Conservation (phyloP, 2,329 filamentous ascomycete species). For the Scortechinia acanthostroma region DNA sequence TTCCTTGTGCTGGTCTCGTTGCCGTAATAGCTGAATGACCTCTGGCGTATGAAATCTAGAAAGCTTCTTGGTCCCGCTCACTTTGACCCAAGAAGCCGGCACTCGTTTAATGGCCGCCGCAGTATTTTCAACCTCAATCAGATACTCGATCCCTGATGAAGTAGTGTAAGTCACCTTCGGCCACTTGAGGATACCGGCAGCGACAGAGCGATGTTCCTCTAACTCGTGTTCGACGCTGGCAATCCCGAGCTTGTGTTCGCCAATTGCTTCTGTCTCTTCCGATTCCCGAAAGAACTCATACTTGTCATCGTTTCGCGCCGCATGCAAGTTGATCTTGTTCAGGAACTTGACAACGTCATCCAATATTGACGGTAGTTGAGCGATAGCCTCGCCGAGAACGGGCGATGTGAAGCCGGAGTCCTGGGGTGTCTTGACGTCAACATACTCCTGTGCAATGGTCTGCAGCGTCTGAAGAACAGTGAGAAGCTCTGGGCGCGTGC, state of each 20-base stretch:
- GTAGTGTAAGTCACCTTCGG: slow-evolving; percentile 52
- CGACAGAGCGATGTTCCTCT: slow-evolving; percentile 47
- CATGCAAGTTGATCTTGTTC: slow-evolving; percentile 57
- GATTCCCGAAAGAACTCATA: slow-evolving; percentile 66
- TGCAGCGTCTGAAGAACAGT: slow-evolving; percentile 61
- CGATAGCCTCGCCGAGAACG: slow-evolving; percentile 50
- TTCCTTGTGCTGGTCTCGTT: slow-evolving; percentile 70
- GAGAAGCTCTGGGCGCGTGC: slow-evolving; percentile 61
- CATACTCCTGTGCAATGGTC: slow-evolving; percentile 54
- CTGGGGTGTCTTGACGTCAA: slow-evolving; percentile 39
- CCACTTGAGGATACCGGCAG: slow-evolving; percentile 50
- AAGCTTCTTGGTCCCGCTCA: slow-evolving; percentile 64
- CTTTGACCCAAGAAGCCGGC: slow-evolving; percentile 66
- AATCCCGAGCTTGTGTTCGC: slow-evolving; percentile 65
- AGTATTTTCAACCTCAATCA: slow-evolving; percentile 62
- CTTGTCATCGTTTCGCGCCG: slow-evolving; percentile 63
- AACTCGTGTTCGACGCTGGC: slow-evolving; percentile 64
- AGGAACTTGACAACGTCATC: slow-evolving; percentile 51
- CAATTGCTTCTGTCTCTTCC: slow-evolving; percentile 61
- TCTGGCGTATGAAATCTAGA: slow-evolving; percentile 68
- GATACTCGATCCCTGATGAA: slow-evolving; percentile 62
- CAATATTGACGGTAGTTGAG: slow-evolving; percentile 51
- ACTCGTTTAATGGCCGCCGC: slow-evolving; percentile 50
- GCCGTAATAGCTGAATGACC: slow-evolving; percentile 56
- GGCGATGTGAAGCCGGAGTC: slow-evolving; percentile 53